A percentile compares a stretch with the other conserved stretches of the same genome.
Evolutionary conservation across 768 basidiomycete species (phyloP).

Genomic region (Ramaria rubella): DNA sequence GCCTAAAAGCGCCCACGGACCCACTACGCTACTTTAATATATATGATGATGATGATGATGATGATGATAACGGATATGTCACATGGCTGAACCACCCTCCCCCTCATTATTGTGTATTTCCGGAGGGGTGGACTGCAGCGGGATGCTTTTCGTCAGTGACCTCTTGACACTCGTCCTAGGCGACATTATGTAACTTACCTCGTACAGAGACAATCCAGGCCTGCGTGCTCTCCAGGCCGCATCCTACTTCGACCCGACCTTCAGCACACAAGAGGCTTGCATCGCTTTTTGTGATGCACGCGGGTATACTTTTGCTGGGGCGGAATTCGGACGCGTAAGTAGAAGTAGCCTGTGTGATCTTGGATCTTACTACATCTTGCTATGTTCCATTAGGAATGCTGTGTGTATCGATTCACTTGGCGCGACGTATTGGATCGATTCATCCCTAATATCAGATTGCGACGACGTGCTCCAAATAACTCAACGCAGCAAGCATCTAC

Average conservation of each 20-base stretch:
- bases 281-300: constrained; percentile 38
- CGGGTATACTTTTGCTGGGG: constrained; percentile 30
- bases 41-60: too few species aligned
- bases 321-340: constrained; percentile 50
- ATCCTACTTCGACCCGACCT: constrained; percentile 36
- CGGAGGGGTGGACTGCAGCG: too few species aligned
- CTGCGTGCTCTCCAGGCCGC: constrained; percentile 51
- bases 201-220: constrained; percentile 46
- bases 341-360: constrained; percentile 9
- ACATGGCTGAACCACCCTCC: too few species aligned
- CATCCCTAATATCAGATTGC: constrained; percentile 38
- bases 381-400: constrained; percentile 15
- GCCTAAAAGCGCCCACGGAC: too few species aligned
- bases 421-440: not conserved
- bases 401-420: constrained; percentile 10
- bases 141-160: too few species aligned
- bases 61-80: too few species aligned
- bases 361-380: not conserved
- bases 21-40: too few species aligned
- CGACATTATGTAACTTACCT: too few species aligned
- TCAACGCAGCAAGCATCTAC: constrained; percentile 37
- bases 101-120: too few species aligned
- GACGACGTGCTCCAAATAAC: constrained; percentile 39
- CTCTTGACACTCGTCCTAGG: too few species aligned
- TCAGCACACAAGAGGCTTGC: constrained; percentile 58